phyloP scores from a whole-genome alignment of 2,329 filamentous ascomycete species.

The Dothiorella sarmentorum region DNA sequence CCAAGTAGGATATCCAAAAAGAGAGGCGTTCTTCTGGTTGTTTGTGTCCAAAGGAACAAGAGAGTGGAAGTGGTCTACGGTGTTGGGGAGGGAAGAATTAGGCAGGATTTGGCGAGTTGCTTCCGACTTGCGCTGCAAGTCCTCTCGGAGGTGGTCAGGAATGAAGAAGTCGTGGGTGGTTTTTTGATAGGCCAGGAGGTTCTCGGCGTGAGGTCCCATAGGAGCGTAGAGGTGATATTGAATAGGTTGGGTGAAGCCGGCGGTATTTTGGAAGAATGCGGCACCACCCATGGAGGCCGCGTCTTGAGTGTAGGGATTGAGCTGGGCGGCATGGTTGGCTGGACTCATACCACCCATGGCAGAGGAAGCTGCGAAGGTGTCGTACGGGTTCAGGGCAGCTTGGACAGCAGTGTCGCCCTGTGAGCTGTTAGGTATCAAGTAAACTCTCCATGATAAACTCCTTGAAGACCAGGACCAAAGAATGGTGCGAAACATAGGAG shows the following conservation, averaged over 20 bases:
- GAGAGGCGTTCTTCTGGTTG: slow-evolving; percentile 70
- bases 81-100: slow-evolving; percentile 69
- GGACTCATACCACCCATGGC: slow-evolving; percentile 33
- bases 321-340: slow-evolving; percentile 37
- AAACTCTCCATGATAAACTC: not conserved
- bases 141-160: slow-evolving; percentile 79
- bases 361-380: slow-evolving; percentile 42
- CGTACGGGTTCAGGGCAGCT: slow-evolving; percentile 37
- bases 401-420: slow-evolving; percentile 34
- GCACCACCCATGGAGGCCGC: slow-evolving; percentile 57
- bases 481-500: not conserved
- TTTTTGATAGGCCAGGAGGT: slow-evolving; percentile 79
- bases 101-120: slow-evolving; percentile 81
- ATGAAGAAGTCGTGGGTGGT: slow-evolving; percentile 90
- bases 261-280: slow-evolving; percentile 62
- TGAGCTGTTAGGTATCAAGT: slow-evolving; percentile 6
- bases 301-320: slow-evolving; percentile 74
- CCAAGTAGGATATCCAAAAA: slow-evolving; percentile 89
- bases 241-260: slow-evolving; percentile 52
- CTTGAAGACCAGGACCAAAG: not conserved
- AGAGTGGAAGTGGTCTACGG: slow-evolving; percentile 85
- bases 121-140: slow-evolving; percentile 83
- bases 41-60: slow-evolving; percentile 83
- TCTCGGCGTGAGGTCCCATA: slow-evolving; percentile 75
- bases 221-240: slow-evolving; percentile 94